Evolutionary conservation across 768 basidiomycete genomes (phyloP).

Genomic region (Pulveroboletus sp.): DNA sequence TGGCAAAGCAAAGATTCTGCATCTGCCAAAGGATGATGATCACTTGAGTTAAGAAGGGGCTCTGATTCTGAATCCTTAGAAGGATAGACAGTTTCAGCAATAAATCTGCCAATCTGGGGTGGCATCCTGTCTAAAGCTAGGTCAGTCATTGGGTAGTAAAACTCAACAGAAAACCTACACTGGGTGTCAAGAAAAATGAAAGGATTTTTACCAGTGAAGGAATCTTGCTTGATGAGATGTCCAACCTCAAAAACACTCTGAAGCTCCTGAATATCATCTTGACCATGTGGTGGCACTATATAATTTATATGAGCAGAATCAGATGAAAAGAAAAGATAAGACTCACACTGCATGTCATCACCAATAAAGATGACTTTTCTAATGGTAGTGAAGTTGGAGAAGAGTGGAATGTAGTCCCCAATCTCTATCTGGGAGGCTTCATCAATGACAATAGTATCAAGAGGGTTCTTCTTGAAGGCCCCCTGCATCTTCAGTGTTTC

Average conservation of each 20-base stretch:
- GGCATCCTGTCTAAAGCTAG: slow-evolving; percentile 72
- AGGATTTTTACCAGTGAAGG: slow-evolving; percentile 20
- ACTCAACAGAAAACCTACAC: slow-evolving; percentile 45
- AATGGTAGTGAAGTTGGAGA: slow-evolving; percentile 33
- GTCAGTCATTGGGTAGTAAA: slow-evolving; percentile 1
- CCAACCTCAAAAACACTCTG: slow-evolving; percentile 77
- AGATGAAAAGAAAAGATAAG: slow-evolving; percentile 24
- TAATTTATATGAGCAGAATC: slow-evolving; percentile 26
- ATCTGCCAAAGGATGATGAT: slow-evolving; percentile 46
- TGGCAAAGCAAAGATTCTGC: slow-evolving; percentile 47
- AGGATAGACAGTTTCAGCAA: slow-evolving; percentile 68
- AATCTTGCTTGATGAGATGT: slow-evolving; percentile 44
- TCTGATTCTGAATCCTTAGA: slow-evolving; percentile 30
- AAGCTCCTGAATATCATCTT: slow-evolving; percentile 61
- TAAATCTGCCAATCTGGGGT: slow-evolving; percentile 69
- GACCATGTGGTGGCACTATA: slow-evolving; percentile 78
- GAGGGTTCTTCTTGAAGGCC: slow-evolving; percentile 30
- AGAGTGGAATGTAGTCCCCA: slow-evolving; percentile 48
- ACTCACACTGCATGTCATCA: slow-evolving; percentile 63
- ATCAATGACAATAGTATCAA: slow-evolving; percentile 57
- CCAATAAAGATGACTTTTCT: slow-evolving; percentile 63
- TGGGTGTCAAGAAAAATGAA: slow-evolving; percentile 67
- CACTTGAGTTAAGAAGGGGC: slow-evolving; percentile 47
- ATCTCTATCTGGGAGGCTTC: slow-evolving; percentile 67
- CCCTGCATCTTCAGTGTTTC: slow-evolving; percentile 9